These are phyloP conservation scores for Boletus tomentosulus DNA, from an alignment of 768 basidiomycete species.

Conservation along the genomic window DNA sequence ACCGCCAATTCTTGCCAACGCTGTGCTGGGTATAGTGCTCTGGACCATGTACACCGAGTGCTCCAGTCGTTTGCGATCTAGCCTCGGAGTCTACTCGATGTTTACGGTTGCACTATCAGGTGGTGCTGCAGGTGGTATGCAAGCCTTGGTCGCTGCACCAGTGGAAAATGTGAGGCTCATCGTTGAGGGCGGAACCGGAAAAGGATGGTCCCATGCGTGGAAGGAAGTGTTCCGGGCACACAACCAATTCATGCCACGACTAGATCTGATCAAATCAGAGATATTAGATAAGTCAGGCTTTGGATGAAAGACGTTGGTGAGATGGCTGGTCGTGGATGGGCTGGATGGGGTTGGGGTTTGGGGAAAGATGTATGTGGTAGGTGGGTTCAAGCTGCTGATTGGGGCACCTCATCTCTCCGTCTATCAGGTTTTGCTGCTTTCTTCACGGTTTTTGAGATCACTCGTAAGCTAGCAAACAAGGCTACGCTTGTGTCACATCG, in stretches of 20 bases:
- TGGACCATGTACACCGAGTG: slow-evolving; percentile 64
- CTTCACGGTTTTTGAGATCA: slow-evolving; percentile 74
- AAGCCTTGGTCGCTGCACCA: slow-evolving; percentile 67
- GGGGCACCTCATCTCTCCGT: slow-evolving; percentile 7
- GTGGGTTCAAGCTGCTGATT: slow-evolving; percentile 7
- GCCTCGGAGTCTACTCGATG: slow-evolving; percentile 41
- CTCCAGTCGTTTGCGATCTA: slow-evolving; percentile 41
- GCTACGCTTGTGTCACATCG: slow-evolving; percentile 31
- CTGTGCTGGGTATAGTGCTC: slow-evolving; percentile 63
- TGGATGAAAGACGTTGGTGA: slow-evolving; percentile 77
- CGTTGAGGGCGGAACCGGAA: slow-evolving; percentile 58
- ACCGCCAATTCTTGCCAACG: slow-evolving; percentile 72
- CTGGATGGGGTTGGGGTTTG: slow-evolving; percentile 78
- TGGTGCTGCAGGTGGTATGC: slow-evolving; percentile 60
- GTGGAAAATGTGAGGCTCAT: slow-evolving; percentile 41
- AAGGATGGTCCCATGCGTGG: slow-evolving; percentile 73
- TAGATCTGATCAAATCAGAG: slow-evolving; percentile 38
- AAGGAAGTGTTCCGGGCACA: slow-evolving; percentile 67
- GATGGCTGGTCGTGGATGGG: slow-evolving; percentile 79
- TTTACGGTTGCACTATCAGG: slow-evolving; percentile 55
- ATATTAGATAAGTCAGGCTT: slow-evolving; percentile 60
- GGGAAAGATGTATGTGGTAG: slow-evolving; percentile 72
- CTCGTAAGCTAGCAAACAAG: slow-evolving; percentile 52
- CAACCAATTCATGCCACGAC: slow-evolving; percentile 21
- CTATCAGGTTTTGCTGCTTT: slow-evolving; percentile 69